Conservation (phyloP, 257 asterid genomes). For the Scutellaria galericulata region DNA sequence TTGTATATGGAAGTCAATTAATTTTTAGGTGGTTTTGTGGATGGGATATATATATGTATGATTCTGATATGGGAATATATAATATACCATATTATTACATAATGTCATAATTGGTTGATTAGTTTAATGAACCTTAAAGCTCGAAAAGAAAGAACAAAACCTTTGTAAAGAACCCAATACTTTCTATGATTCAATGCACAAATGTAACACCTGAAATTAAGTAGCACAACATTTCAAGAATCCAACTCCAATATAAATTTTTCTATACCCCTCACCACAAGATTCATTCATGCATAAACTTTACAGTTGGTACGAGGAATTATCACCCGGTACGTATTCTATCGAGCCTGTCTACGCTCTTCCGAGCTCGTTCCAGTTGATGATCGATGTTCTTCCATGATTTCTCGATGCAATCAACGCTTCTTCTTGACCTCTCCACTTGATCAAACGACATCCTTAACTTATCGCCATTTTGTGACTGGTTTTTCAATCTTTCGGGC, state of each 20-base stretch:
- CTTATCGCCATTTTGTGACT: conserved; percentile 57
- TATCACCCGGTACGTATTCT: conserved; percentile 62
- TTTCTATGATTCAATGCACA: conserved; percentile 29
- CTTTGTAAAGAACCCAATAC: conserved; percentile 5
- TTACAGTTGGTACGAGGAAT: conserved; percentile 32
- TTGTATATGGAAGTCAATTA: too few relatives aligned
- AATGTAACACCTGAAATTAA: conserved; percentile 12
- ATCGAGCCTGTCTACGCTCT: conserved; percentile 80
- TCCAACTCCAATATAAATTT: conserved; percentile 36
- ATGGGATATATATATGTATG: too few relatives aligned
- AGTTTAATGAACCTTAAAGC: not conserved
- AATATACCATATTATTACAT: too few relatives aligned
- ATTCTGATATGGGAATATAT: too few relatives aligned
- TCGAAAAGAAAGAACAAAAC: not conserved
- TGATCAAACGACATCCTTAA: conserved; percentile 71
- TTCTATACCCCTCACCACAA: conserved; percentile 50
- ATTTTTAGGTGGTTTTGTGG: too few relatives aligned
- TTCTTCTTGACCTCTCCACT: conserved; percentile 83
- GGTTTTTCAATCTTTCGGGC: conserved; percentile 64
- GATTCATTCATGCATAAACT: conserved; percentile 41
- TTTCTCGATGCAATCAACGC: conserved; percentile 79
- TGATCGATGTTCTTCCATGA: conserved; percentile 75
- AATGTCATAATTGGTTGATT: too few relatives aligned
- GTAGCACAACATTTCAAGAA: conserved; percentile 10
- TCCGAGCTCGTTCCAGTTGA: conserved; percentile 72